These are phyloP conservation scores for Angomonas ambiguus DNA, from an alignment of 208 protist species.

Conservation along the genomic window DNA sequence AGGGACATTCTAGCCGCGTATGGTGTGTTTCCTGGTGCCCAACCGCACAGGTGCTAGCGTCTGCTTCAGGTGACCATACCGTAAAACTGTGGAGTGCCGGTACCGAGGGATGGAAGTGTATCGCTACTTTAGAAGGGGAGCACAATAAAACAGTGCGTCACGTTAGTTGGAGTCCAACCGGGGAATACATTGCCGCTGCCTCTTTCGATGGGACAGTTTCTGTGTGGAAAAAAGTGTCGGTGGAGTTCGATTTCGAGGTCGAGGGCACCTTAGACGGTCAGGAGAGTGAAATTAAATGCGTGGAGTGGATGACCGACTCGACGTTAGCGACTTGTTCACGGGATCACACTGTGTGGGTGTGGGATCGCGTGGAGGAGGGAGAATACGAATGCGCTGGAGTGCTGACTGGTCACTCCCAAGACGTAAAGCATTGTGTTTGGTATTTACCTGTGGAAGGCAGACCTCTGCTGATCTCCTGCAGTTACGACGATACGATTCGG, in stretches of 20 bases:
- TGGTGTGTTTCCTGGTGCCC: constrained; percentile 86
- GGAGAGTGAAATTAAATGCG: constrained; percentile 91
- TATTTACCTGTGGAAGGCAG: constrained; percentile 22
- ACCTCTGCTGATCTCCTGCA: constrained; percentile 59
- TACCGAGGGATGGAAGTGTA: constrained; percentile 32
- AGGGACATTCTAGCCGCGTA: constrained; percentile 68
- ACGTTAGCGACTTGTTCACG: constrained; percentile 86
- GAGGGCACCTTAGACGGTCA: constrained; percentile 86
- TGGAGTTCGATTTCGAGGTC: constrained; percentile 50
- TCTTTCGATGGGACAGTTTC: constrained; percentile 80
- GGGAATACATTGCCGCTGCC: constrained; percentile 68
- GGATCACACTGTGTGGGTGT: constrained; percentile 90
- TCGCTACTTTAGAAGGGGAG: constrained; percentile 61
- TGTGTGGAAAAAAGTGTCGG: constrained; percentile 51
- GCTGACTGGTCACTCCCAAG: constrained; percentile 84
- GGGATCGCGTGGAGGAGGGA: constrained; percentile 79
- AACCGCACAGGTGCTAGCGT: constrained; percentile 58
- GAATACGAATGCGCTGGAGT: constrained; percentile 89
- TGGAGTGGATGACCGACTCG: constrained; percentile 66
- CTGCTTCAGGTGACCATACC: constrained; percentile 62
- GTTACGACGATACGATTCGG: constrained; percentile 84
- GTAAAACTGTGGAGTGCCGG: constrained; percentile 58
- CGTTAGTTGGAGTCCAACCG: constrained; percentile 81
- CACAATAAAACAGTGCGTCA: constrained; percentile 74
- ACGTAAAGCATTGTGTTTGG: constrained; percentile 89